Evolutionary conservation across 2,329 filamentous ascomycete species (phyloP).

Genomic region (Ceratocystis cubensis): DNA sequence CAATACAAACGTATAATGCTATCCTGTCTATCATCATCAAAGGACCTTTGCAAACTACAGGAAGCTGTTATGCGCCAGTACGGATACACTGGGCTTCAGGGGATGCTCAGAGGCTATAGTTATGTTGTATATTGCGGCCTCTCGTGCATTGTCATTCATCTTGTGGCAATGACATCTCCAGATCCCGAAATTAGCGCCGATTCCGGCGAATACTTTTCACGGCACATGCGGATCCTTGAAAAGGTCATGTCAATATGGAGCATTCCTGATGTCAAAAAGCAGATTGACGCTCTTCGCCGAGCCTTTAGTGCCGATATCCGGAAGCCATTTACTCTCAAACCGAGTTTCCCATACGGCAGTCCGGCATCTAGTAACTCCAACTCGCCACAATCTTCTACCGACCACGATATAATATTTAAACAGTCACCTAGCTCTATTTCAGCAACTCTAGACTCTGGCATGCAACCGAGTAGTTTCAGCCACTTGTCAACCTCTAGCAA

Average conservation of each 20-base stretch:
- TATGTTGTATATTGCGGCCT: conserved; percentile 89
- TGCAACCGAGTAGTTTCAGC: conserved; percentile 12
- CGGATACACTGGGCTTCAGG: conserved; percentile 68
- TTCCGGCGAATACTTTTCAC: conserved; percentile 76
- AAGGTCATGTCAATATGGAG: conserved; percentile 71
- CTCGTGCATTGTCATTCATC: conserved; percentile 82
- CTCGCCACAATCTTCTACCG: conserved; percentile 39
- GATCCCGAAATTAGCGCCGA: conserved; percentile 78
- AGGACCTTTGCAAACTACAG: conserved; percentile 72
- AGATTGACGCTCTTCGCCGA: conserved; percentile 77
- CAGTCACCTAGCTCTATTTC: conserved; percentile 15
- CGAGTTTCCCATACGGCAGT: conserved; percentile 76
- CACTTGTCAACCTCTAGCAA: conserved; percentile 10
- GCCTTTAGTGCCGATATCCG: conserved; percentile 79
- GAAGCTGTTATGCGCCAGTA: conserved; percentile 68
- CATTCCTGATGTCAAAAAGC: conserved; percentile 77
- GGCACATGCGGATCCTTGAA: conserved; percentile 89
- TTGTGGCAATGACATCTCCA: conserved; percentile 87
- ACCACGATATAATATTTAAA: conserved; percentile 11
- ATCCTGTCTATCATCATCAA: conserved; percentile 72
- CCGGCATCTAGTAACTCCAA: conserved; percentile 55
- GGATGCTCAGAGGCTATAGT: conserved; percentile 88
- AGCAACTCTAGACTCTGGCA: conserved; percentile 11
- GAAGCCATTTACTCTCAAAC: conserved; percentile 80
- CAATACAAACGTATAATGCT: conserved; percentile 83